Evolutionary conservation across 2,329 filamentous ascomycete genomes (phyloP), one percentile per base, ranked within the genome.

Genomic region (Fusarium nisikadoi): DNA sequence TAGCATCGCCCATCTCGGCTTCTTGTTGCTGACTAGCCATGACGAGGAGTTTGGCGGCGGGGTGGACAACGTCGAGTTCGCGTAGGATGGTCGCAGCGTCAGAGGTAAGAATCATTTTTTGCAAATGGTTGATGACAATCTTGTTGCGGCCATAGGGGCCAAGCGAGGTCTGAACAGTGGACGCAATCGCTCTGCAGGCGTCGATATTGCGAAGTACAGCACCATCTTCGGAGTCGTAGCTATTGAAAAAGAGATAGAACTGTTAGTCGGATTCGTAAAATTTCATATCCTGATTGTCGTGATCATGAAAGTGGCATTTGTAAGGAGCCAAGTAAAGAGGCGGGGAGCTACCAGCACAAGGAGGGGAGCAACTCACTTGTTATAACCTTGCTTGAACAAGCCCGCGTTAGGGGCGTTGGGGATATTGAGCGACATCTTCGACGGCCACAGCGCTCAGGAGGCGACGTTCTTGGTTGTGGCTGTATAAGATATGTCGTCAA

Each of bases 11-110:
- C 94, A 99, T 97, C 89, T 99, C 96, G 45, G 95, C 91, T 83
- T 99, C 97, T 85, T 99, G 97, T 86, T 99, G 96, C 84, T 99
- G 96, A 82, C 93, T 95, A 69, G 96, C 95, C 97, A 99, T 99
- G 77, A 99, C 96, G 59, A 99, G 87, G 73, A 99, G 88, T 86
- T 99, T 99, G 56, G 96, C 97, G 64, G 96, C 96, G 71, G 97
- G 96, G 86, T 99, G 96, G 62, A 99, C 95, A 71, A 99, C 96
- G 80, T 99, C 96, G 82, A 99, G 91, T 86, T 99, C 97, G 80
- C 94, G 92, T 77, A 99, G 89, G 81, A 99, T 99, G 46, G 96
- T 98, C 75, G 96, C 96, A 74, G 96, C 96, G 81, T 99, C 96
- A 68, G 95, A 98, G 77, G 97, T 99, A 74, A 99, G 88, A 78